Evolutionary conservation across 139 green algal genomes (phyloP), one percentile per base, ranked within the genome.

Genomic region (Haematococcus sp.): DNA sequence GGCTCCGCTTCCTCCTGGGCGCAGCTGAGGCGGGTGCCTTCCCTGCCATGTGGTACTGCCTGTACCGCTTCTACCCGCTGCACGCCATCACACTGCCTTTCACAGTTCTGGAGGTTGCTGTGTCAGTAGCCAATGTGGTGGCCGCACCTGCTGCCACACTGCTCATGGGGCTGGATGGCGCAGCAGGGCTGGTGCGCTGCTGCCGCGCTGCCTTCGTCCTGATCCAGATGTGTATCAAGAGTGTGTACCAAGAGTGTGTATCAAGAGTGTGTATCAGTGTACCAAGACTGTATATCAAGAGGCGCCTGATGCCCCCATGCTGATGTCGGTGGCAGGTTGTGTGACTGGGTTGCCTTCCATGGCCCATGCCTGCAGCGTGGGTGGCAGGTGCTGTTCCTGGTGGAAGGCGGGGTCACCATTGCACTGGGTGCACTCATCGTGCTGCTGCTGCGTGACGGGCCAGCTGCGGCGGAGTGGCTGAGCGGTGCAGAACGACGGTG

Each of bases 331-430:
- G n/a, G n/a, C n/a, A n/a, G n/a, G n/a, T n/a, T n/a, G n/a, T n/a
- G n/a, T n/a, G n/a, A 30, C 55, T 63, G 4, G 9, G 7, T 7
- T 63, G 55, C 25, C 7, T 63, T 25, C 31, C 4, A 4, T 9
- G 4, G 4, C 20, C 30, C 34, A 4, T 51, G 16, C 61, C 17
- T 27, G 17, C 30, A 68, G 28, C 44, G 46, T 34, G 84, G 84
- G 9, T 92, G 87, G 85, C 87, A 89, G 69, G 91, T 83, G 86
- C 81, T 94, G n/a, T 93, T 92, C 65, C 44, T 92, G 1, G 15
- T 87, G 0, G 88, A 93, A 49, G 89, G 87, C 44, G 20, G 78
- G 0, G 52, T 52, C 0, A 79, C 44, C n/a, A 63, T 83, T 4
- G 69, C 31, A 3, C 35, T 76, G 49, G 80, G 80, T 7, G 31